Evolutionary conservation across 2,329 filamentous ascomycete species (phyloP).

Genomic region (Fusarium sp.): DNA sequence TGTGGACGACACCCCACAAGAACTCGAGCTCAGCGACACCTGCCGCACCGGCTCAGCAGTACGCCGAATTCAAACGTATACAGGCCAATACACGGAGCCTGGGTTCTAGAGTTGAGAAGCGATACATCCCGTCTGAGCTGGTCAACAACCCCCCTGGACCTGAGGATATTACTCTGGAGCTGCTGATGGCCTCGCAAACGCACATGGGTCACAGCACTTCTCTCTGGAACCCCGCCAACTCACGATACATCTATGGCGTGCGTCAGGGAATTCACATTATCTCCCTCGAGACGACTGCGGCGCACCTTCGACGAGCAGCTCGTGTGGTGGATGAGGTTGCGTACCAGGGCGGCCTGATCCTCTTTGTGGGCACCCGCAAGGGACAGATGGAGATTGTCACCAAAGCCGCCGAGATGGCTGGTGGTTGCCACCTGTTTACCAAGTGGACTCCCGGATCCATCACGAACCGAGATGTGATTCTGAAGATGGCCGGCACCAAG

Average conservation of each 20-base stretch:
- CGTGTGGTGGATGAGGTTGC: constrained; percentile 89
- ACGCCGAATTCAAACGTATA: constrained; percentile 49
- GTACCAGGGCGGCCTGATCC: constrained; percentile 79
- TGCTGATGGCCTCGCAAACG: constrained; percentile 84
- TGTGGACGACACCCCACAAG: constrained; percentile 48
- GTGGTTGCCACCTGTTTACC: constrained; percentile 87
- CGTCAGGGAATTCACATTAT: constrained; percentile 92
- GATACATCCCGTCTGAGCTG: constrained; percentile 72
- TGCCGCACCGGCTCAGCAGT: constrained; percentile 52
- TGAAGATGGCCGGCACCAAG: constrained; percentile 72
- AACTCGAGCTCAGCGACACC: constrained; percentile 49
- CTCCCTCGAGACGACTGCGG: constrained; percentile 84
- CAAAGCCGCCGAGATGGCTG: constrained; percentile 76
- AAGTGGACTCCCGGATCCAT: constrained; percentile 92
- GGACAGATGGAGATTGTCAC: constrained; percentile 85
- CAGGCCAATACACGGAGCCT: constrained; percentile 56
- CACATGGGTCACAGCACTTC: constrained; percentile 92
- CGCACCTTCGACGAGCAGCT: constrained; percentile 90
- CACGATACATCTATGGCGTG: constrained; percentile 91
- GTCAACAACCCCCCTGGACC: constrained; percentile 76
- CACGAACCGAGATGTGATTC: constrained; percentile 90
- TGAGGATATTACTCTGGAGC: constrained; percentile 84
- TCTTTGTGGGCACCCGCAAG: constrained; percentile 87
- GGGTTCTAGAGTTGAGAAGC: constrained; percentile 58
- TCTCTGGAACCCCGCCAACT: constrained; percentile 93